Evolutionary conservation across 1,284 basidiomycete species (phyloP).

Genomic region (Leccinum angustisporum): DNA sequence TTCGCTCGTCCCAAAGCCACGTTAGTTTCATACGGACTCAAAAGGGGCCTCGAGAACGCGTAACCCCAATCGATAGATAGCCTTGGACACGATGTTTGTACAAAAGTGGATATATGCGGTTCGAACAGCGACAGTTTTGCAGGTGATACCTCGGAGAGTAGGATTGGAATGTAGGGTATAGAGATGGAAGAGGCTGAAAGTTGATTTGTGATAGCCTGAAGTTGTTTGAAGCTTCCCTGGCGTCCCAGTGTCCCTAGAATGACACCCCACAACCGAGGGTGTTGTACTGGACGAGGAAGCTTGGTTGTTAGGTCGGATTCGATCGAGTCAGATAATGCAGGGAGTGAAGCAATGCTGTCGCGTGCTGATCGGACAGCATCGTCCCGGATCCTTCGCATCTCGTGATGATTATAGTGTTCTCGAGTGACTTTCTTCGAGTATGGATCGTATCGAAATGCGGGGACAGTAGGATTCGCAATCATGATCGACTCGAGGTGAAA

Average conservation of each 20-base stretch:
- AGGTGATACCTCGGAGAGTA: conserved; percentile 95
- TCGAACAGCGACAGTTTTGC: conserved; percentile 88
- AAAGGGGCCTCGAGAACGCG: conserved; percentile 86
- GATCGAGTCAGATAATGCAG: conserved; percentile 5
- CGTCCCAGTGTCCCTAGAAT: conserved; percentile 93
- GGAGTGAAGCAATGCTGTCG: conserved; percentile 51
- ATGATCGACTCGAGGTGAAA: conserved; percentile 99
- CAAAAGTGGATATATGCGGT: conserved; percentile 80
- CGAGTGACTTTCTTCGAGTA: conserved; percentile 97
- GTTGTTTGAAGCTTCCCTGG: conserved; percentile 90
- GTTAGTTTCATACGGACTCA: conserved; percentile 94
- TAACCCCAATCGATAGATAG: conserved; percentile 99
- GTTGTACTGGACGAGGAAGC: conserved; percentile 2
- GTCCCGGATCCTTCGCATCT: conserved; percentile 81
- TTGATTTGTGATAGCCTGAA: conserved; percentile 81
- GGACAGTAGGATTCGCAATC: conserved; percentile 96
- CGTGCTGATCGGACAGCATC: conserved; percentile 77
- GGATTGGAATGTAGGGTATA: conserved; percentile 84
- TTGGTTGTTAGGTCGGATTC: conserved; percentile 1
- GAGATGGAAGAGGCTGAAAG: conserved; percentile 50
- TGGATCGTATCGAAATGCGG: conserved; percentile 97
- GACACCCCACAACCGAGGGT: conserved; percentile 77
- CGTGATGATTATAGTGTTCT: conserved; percentile 87
- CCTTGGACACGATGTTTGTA: conserved; percentile 95
- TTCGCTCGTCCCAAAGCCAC: conserved; percentile 77